A percentile compares a stretch with the other conserved stretches of the same genome.
phyloP scores from a whole-genome alignment of 2,329 filamentous ascomycete genomes.

The Beauveria rudraprayagi region DNA sequence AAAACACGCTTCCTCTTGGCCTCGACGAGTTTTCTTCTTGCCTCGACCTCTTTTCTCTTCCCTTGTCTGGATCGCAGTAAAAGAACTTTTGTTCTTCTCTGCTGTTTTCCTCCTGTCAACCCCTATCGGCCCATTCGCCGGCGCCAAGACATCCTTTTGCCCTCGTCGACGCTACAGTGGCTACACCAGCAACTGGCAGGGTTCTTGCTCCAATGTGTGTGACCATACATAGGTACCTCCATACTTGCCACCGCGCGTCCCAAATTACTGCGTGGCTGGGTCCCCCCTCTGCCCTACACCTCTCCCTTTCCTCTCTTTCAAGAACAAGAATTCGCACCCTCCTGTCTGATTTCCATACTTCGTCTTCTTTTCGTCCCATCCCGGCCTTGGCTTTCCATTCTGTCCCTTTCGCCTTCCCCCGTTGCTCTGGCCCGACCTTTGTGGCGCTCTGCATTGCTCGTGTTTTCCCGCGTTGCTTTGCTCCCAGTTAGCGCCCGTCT shows the following conservation, averaged over 20 bases:
- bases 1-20: background rate
- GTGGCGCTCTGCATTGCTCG: background rate
- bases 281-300: background rate
- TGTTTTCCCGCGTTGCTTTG: background rate
- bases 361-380: background rate
- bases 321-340: background rate
- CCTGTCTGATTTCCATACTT: background rate
- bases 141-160: conserved; percentile 3
- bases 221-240: background rate
- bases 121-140: background rate
- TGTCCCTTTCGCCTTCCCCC: conserved; percentile 5
- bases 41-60: background rate
- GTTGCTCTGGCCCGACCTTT: background rate
- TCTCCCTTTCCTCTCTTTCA: background rate
- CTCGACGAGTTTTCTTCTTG: background rate
- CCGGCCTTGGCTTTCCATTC: background rate
- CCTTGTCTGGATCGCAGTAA: background rate
- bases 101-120: background rate
- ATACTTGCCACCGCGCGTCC: background rate
- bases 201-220: conserved; percentile 2
- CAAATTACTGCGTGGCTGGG: conserved; percentile 10
- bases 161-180: conserved; percentile 7
- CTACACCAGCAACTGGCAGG: conserved; percentile 2
- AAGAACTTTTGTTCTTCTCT: background rate
- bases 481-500: background rate